Evolutionary conservation across 2,329 filamentous ascomycete genomes (phyloP), one percentile per base, ranked within the genome.

Genomic region (Tolypocladium ovalisporum): DNA sequence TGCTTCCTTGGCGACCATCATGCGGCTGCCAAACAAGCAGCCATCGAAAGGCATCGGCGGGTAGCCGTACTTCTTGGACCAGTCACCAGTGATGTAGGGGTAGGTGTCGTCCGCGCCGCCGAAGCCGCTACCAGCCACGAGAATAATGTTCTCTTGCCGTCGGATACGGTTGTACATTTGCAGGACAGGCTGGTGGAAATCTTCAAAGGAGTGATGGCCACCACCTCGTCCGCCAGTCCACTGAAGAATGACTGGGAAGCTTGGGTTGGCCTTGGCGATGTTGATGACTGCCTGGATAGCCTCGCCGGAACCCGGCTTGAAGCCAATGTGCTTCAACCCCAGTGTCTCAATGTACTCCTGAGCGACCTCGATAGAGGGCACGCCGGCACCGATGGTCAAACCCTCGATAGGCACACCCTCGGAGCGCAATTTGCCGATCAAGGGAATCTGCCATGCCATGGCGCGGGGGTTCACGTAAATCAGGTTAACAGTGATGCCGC

Each of bases 201-300:
- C 92, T 71, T 97, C 92, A 61, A 87, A 96, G 1, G 91, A 96
- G 76, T 97, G 92, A 72, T 96, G 92, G 58, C 92, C 92, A 76
- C 92, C 92, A 63, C 91, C 92, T 73, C 92, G 88, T 44, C 92
- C 92, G 69, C 92, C 92, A 59, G 92, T 97, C 92, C 92, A 97
- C 74, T 97, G 92, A 61, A 96, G 77, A 56, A 96, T 85, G 55
- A 96, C 83, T n/a, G 92, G 92, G 79, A 97, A 96, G 34, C 83
- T 86, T 2, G 92, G 91, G 71, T 96, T 94, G n/a, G 90, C 89
- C 74, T 89, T 94, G 62, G 92, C 91, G 66, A 97, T 92, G 73
- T 95, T 94, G 74, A 97, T 87, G 59, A 95, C 89, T 36, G 88
- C 79, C 70, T 96, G 90, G 61, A 97, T 96, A 3, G 88, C 89